Conservation (phyloP, 257 asterid species). For the Nyctanthes arbortristis region DNA sequence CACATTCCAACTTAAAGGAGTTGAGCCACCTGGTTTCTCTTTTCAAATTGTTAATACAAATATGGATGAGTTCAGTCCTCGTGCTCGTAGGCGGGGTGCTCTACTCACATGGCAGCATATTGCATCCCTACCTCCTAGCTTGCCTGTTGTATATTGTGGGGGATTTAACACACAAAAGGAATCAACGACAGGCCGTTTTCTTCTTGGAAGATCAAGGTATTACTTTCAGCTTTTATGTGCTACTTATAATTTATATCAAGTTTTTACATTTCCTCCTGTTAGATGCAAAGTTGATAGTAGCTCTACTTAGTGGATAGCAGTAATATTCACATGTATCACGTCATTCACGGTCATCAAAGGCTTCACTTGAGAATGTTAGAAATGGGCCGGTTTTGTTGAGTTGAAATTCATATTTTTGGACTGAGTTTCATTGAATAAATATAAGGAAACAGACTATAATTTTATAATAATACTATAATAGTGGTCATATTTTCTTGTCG, state of each 20-base stretch:
- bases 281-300: neutral
- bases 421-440: too few species aligned
- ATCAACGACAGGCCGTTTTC: constrained; percentile 96
- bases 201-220: constrained; percentile 97
- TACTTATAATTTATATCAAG: neutral
- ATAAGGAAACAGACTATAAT: too few species aligned
- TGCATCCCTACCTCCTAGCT: constrained; percentile 96
- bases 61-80: constrained; percentile 90
- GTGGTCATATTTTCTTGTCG: too few species aligned
- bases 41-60: constrained; percentile 93
- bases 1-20: constrained; percentile 99
- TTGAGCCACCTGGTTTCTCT: constrained; percentile 92
- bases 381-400: neutral
- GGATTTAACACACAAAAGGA: constrained; percentile 97
- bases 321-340: neutral
- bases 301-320: neutral
- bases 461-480: too few species aligned
- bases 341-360: neutral
- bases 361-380: neutral
- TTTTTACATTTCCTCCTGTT: too few species aligned
- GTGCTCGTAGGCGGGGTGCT: constrained; percentile 99
- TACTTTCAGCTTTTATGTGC: constrained; percentile 24
- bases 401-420: too few species aligned
- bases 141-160: constrained; percentile 91
- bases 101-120: constrained; percentile 98